Evolutionary conservation across 257 asterid species (phyloP).

Genomic region (Gynochthodes officinalis): DNA sequence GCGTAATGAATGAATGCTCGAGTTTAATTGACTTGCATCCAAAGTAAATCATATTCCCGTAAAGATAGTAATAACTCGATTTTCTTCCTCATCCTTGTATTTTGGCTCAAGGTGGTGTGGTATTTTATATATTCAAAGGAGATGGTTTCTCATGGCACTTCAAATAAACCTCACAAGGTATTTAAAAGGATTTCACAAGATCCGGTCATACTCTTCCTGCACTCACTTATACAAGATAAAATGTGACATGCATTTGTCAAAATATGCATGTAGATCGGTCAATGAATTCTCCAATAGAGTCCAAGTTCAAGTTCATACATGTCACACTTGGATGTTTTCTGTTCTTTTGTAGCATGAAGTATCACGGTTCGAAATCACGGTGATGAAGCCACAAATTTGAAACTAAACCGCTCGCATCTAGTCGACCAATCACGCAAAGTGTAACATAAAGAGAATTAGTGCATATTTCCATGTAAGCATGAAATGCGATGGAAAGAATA

Average conservation of each 20-base stretch:
- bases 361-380: conserved; percentile 69
- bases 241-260: neutral
- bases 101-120: too few relatives aligned
- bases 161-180: neutral
- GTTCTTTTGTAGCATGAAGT: conserved; percentile 76
- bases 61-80: too few relatives aligned
- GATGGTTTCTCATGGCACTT: neutral
- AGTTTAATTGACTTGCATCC: too few relatives aligned
- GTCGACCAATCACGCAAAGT: conserved; percentile 79
- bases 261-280: neutral
- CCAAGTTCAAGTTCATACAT: conserved; percentile 39
- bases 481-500: neutral
- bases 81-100: too few relatives aligned
- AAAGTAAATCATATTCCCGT: too few relatives aligned
- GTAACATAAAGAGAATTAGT: neutral
- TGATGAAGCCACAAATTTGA: conserved; percentile 67
- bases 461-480: neutral
- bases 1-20: too few relatives aligned
- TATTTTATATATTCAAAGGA: neutral
- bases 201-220: neutral
- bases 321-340: conserved; percentile 46
- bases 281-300: conserved; percentile 6
- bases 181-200: neutral
- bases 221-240: too few relatives aligned
- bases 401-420: conserved; percentile 54